These are phyloP conservation scores for Lipomyces mesembrius DNA, from an alignment of 805 yeast species.

Conservation along the genomic window DNA sequence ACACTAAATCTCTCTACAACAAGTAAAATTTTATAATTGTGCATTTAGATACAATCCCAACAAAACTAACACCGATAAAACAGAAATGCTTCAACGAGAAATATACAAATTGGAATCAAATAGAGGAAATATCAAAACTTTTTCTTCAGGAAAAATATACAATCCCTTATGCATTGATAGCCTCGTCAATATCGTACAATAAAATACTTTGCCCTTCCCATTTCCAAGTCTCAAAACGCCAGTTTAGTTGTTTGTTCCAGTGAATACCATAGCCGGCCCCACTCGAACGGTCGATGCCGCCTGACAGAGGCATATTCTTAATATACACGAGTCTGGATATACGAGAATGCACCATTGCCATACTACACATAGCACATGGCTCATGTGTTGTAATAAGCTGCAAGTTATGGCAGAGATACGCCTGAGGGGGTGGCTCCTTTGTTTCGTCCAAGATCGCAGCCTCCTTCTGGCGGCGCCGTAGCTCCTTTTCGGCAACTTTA, in stretches of 20 bases:
- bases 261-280: conserved; percentile 78
- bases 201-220: conserved; percentile 55
- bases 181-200: conserved; percentile 23
- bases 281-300: conserved; percentile 59
- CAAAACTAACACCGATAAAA: background rate
- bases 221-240: conserved; percentile 83
- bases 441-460: background rate
- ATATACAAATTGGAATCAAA: background rate
- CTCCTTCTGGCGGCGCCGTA: conserved; percentile 46
- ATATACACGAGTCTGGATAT: conserved; percentile 70
- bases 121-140: background rate
- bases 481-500: conserved; percentile 63
- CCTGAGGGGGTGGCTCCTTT: conserved; percentile 26
- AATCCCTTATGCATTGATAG: conserved; percentile 20
- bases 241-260: conserved; percentile 73
- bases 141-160: too few relatives aligned
- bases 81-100: background rate
- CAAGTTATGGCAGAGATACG: conserved; percentile 74
- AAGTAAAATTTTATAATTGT: background rate
- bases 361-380: conserved; percentile 95
- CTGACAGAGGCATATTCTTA: conserved; percentile 54
- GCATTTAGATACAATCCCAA: background rate
- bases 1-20: background rate
- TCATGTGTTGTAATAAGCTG: conserved; percentile 90
- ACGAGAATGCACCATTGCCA: conserved; percentile 94